phyloP scores from a whole-genome alignment of 768 basidiomycete species.

The Suillus alpinus region DNA sequence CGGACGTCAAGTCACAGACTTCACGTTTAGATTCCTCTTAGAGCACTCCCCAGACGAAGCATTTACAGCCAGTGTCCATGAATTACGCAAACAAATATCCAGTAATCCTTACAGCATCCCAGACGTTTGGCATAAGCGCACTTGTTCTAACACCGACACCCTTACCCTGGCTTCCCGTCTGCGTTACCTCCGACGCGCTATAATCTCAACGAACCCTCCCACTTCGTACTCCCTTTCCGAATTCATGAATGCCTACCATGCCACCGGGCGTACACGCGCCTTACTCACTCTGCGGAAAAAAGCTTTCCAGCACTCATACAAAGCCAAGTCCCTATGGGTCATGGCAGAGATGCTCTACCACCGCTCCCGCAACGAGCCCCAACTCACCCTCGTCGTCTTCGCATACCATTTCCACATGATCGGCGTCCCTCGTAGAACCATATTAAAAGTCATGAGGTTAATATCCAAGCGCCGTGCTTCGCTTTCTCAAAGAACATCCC shows the following conservation, averaged over 20 bases:
- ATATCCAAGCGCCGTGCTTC: background rate
- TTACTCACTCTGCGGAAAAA: constrained; percentile 16
- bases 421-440: constrained; percentile 46
- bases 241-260: constrained; percentile 21
- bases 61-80: constrained; percentile 14
- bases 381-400: constrained; percentile 40
- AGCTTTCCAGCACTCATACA: constrained; percentile 22
- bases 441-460: constrained; percentile 12
- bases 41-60: constrained; percentile 15
- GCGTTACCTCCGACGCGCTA: constrained; percentile 23
- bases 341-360: constrained; percentile 30
- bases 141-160: background rate
- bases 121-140: background rate
- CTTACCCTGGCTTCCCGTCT: constrained; percentile 16
- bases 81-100: background rate
- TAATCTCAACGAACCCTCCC: constrained; percentile 22
- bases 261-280: constrained; percentile 18
- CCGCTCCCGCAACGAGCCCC: constrained; percentile 15
- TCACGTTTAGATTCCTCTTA: constrained; percentile 36
- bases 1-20: constrained; percentile 30
- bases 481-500: background rate
- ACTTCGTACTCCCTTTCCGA: constrained; percentile 15
- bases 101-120: background rate
- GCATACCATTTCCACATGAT: constrained; percentile 47
- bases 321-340: constrained; percentile 24